Percentiles rank a stretch among this genome's conserved stretches.
These are phyloP conservation scores for Cercospora brassicicola DNA, from an alignment of 2,329 filamentous ascomycete species.

Conservation along the genomic window DNA sequence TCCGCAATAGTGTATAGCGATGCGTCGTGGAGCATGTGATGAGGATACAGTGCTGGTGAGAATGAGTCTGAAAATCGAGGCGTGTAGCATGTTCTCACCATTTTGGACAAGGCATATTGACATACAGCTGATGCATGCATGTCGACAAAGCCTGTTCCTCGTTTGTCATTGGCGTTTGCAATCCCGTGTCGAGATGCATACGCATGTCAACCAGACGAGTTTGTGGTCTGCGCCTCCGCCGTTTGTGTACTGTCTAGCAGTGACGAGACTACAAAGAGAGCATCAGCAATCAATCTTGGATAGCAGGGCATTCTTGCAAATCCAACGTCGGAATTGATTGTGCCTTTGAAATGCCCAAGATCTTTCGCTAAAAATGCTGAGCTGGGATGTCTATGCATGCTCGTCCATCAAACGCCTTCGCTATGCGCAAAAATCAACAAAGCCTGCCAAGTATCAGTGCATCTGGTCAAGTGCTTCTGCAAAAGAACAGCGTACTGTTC, in stretches of 20 bases:
- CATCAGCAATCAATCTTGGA: neutral
- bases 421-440: conserved; percentile 1
- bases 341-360: neutral
- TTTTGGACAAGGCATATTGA: too few relatives aligned
- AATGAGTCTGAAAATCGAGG: too few relatives aligned
- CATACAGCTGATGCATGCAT: neutral
- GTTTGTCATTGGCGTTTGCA: neutral
- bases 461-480: neutral
- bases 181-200: neutral
- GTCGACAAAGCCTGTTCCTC: neutral
- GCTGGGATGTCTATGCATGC: neutral
- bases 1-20: too few relatives aligned
- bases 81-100: too few relatives aligned
- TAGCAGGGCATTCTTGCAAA: too few relatives aligned
- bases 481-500: neutral
- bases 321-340: neutral
- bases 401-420: neutral
- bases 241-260: neutral
- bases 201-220: too few relatives aligned
- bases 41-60: too few relatives aligned
- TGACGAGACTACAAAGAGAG: neutral
- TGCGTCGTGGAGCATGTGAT: neutral
- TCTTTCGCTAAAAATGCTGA: neutral
- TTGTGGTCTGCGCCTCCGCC: neutral
- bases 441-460: neutral